These are phyloP conservation scores for Wickerhamomyces subpelliculosus DNA, from an alignment of 805 yeast genomes.

Conservation along the genomic window DNA sequence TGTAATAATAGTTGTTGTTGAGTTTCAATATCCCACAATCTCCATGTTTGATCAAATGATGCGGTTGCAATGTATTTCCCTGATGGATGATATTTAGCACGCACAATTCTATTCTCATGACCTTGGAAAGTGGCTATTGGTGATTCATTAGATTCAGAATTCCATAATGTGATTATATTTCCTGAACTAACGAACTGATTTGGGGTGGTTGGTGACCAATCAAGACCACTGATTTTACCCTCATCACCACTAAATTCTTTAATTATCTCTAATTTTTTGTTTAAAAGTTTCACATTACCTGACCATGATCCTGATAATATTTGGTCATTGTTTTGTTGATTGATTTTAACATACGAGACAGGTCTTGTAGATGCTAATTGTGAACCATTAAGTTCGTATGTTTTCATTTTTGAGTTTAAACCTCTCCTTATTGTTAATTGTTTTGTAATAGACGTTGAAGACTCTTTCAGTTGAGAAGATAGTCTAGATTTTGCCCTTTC, in stretches of 20 bases:
- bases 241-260: conserved; percentile 25
- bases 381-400: conserved; percentile 49
- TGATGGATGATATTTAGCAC: conserved; percentile 59
- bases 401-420: conserved; percentile 26
- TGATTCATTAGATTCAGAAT: conserved; percentile 3
- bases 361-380: conserved; percentile 69
- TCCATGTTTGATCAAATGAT: conserved; percentile 84
- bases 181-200: conserved; percentile 38
- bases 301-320: conserved; percentile 81
- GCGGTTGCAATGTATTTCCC: conserved; percentile 55
- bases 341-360: conserved; percentile 47
- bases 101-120: conserved; percentile 53
- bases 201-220: conserved; percentile 42
- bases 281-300: conserved; percentile 55
- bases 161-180: conserved; percentile 36
- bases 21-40: conserved; percentile 68
- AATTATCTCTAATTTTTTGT: conserved; percentile 29
- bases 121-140: conserved; percentile 25
- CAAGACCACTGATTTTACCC: conserved; percentile 67
- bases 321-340: conserved; percentile 26
- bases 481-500: conserved; percentile 37
- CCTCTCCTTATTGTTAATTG: conserved; percentile 41
- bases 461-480: conserved; percentile 22
- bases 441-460: conserved; percentile 31
- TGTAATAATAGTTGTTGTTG: conserved; percentile 52